Evolutionary conservation across 2,329 filamentous ascomycete genomes (phyloP), one percentile per base, ranked within the genome.

Genomic region (Fusarium stilboides): DNA sequence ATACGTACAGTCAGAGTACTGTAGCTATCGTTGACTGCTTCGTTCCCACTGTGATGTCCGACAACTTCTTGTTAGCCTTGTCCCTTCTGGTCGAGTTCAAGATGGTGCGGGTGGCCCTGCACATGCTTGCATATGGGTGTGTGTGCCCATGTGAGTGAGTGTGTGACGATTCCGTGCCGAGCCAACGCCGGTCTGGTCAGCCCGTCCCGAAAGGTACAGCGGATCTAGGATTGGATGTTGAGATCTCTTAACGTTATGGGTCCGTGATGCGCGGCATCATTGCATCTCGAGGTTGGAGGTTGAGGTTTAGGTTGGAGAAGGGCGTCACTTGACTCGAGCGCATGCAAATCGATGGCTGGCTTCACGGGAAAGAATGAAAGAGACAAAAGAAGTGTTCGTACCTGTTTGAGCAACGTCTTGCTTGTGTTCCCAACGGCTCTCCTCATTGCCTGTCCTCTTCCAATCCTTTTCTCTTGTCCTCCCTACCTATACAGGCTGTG

Each of bases 321-420:
- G 20, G 26, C 34, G 44, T 28, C 49, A 39, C 60, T 63, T 37
- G 45, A 45, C 47, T 50, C 14, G 49, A 43, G 8, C 22, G 24
- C 24, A 24, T n/a, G 13, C 28, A 50, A 45, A 15, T 36, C 14
- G 14, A 57, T 14, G 4, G 31, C 36, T 45, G 24, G 34, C 12
- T 7, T 26, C 14, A 15, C n/a, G 15, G 13, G n/a, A 20, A n/a
- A 12, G 7, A 17, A 22, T 33, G 36, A 37, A 34, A 10, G 24
- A 28, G 8, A 34, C 2, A 39, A 42, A 19, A 53, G 42, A 56
- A 53, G 22, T 22, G n/a, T 10, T 44, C 57, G 28, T 66, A 70
- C 67, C 67, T 70, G 46, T 64, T 68, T 52, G 50, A 54, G 44
- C 40, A 64, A 68, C 45, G 62, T 57, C 54, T 28, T 65, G n/a